Percentiles rank a stretch among this genome's conserved stretches.
Conservation (phyloP, 2,329 filamentous ascomycete species). For the Sporothrix pallida region DNA sequence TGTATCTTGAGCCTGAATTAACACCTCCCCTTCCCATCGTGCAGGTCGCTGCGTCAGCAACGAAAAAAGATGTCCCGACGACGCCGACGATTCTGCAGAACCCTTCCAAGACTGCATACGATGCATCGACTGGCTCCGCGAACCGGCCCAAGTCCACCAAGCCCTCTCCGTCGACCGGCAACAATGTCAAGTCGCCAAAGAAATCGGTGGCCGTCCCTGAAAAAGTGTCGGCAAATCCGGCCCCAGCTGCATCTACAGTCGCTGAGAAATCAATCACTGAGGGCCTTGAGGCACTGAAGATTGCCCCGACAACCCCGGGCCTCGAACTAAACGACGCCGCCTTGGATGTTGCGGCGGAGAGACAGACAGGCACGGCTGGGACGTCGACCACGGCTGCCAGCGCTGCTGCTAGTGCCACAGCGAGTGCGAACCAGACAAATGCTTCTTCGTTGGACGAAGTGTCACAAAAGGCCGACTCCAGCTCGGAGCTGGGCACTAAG, state of each 20-base stretch:
- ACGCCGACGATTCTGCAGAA: background rate
- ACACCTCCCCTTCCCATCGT: background rate
- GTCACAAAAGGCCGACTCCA: constrained; percentile 65
- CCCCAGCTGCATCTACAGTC: background rate
- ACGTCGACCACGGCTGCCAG: background rate
- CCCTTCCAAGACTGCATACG: constrained; percentile 13
- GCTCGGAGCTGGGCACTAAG: constrained; percentile 73
- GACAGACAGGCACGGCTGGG: background rate
- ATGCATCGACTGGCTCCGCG: constrained; percentile 6
- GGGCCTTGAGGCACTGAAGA: constrained; percentile 28
- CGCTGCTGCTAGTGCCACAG: constrained; percentile 4
- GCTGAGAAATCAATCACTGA: constrained; percentile 33
- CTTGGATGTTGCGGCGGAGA: constrained; percentile 36
- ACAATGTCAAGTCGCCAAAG: constrained; percentile 1
- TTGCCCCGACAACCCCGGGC: constrained; percentile 47
- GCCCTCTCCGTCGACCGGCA: background rate
- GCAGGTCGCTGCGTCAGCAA: constrained; percentile 57
- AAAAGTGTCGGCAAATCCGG: background rate
- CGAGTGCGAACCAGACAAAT: constrained; percentile 49
- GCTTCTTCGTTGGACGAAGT: constrained; percentile 59
- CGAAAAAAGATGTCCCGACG: constrained; percentile 46
- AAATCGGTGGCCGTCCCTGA: background rate
- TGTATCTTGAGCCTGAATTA: background rate
- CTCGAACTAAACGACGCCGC: constrained; percentile 58
- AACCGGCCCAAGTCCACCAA: background rate